These are phyloP conservation scores for Ambrosiella beaveri DNA, from an alignment of 2,329 filamentous ascomycete species.

Conservation along the genomic window DNA sequence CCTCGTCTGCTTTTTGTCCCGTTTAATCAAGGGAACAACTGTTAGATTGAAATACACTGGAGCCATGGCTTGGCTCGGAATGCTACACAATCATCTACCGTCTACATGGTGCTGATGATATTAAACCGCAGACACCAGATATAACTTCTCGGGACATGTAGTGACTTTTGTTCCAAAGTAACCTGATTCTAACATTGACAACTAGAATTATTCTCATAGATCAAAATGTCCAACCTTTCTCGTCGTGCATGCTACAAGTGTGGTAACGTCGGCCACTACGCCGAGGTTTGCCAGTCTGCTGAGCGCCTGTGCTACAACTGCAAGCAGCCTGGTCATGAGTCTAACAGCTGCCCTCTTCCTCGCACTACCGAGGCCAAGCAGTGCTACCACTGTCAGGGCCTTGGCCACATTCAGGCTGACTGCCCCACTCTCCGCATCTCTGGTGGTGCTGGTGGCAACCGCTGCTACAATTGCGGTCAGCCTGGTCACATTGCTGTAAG, in stretches of 20 bases:
- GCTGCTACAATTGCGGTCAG: constrained; percentile 94
- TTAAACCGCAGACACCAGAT: too few relatives aligned
- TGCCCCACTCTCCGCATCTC: constrained; percentile 91
- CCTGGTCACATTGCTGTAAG: constrained; percentile 78
- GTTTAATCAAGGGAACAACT: too few relatives aligned
- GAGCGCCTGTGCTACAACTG: constrained; percentile 99
- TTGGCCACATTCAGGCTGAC: constrained; percentile 96
- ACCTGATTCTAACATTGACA: too few relatives aligned
- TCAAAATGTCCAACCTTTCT: constrained; percentile 59
- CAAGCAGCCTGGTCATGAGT: constrained; percentile 92
- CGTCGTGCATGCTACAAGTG: constrained; percentile 72
- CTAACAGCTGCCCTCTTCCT: constrained; percentile 89
- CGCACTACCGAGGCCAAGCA: constrained; percentile 98
- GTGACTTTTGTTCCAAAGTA: too few relatives aligned
- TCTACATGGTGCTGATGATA: too few relatives aligned
- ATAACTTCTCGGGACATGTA: too few relatives aligned
- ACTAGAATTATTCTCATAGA: constrained; percentile 12
- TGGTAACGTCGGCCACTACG: constrained; percentile 65
- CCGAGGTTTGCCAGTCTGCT: constrained; percentile 89
- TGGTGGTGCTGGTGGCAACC: constrained; percentile 62
- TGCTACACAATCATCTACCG: too few relatives aligned
- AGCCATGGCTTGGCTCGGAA: too few relatives aligned
- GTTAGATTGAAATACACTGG: too few relatives aligned
- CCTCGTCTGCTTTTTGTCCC: too few relatives aligned
- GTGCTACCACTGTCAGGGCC: constrained; percentile 98